A percentile compares a stretch with the other conserved stretches of the same genome.
These are phyloP conservation scores for Hippophae rhamnoides DNA, from an alignment of 306 rosid genomes.

Conservation along the genomic window DNA sequence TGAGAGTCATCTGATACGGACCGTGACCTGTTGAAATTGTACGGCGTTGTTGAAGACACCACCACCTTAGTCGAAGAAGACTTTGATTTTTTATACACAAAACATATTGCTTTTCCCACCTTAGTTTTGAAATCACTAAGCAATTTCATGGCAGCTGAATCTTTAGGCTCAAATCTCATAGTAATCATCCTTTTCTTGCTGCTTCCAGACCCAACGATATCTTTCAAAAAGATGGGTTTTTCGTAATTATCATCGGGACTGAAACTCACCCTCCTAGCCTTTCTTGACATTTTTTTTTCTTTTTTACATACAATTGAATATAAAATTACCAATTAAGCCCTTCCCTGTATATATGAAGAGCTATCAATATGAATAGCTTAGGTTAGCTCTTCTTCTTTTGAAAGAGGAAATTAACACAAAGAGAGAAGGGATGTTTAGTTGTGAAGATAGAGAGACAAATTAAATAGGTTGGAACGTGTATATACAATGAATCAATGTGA, in stretches of 20 bases:
- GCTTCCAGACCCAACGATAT: constrained; percentile 14
- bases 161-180: constrained; percentile 41
- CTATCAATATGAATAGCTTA: too few species aligned
- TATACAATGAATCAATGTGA: too few species aligned
- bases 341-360: too few species aligned
- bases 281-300: constrained; percentile 40
- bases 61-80: constrained; percentile 62
- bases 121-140: constrained; percentile 52
- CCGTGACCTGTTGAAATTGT: constrained; percentile 52
- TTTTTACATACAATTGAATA: too few species aligned
- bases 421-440: too few species aligned
- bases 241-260: constrained; percentile 62
- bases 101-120: constrained; percentile 43
- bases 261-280: constrained; percentile 47
- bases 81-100: constrained; percentile 34
- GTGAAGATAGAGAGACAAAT: too few species aligned
- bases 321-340: too few species aligned
- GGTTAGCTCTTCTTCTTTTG: too few species aligned
- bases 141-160: constrained; percentile 40
- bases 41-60: constrained; percentile 30
- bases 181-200: constrained; percentile 37
- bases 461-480: too few species aligned
- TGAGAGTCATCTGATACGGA: constrained; percentile 69
- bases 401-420: too few species aligned
- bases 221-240: constrained; percentile 22